These are phyloP conservation scores for Lichtheimia ornata DNA, from an alignment of 371 early-diverging fungal species.

Conservation along the genomic window DNA sequence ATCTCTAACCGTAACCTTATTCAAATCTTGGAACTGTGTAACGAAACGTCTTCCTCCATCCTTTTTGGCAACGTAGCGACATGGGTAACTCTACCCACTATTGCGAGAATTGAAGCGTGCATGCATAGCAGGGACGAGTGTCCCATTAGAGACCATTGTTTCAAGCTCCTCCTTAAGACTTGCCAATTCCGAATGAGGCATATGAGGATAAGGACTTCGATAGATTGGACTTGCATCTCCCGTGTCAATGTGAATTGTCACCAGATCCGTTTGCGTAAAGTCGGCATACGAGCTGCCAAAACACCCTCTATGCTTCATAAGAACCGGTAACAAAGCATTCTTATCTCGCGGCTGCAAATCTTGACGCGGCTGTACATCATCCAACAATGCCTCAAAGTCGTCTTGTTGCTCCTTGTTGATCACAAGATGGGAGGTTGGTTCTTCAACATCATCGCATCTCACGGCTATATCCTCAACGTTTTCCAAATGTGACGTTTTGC, in stretches of 20 bases:
- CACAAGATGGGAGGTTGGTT: no score
- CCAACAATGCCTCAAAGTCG: no score
- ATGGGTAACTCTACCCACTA: conserved; percentile 12
- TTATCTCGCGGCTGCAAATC: not conserved
- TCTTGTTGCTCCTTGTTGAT: no score
- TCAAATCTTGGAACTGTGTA: conserved; percentile 8
- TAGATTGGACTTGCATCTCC: not conserved
- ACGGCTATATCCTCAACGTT: no score
- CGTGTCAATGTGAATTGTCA: not conserved
- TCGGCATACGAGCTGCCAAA: not conserved
- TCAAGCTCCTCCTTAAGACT: not conserved
- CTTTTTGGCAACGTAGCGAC: conserved; percentile 10
- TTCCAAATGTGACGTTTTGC: no score
- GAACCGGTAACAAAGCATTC: not conserved
- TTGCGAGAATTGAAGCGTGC: not conserved
- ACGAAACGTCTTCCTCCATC: conserved; percentile 6
- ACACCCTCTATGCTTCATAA: not conserved
- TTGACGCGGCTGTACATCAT: no score
- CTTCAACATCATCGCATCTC: no score
- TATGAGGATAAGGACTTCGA: not conserved
- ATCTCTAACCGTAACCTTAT: conserved; percentile 11
- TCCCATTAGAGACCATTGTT: not conserved
- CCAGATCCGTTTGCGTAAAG: not conserved
- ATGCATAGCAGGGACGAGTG: conserved; percentile 3
- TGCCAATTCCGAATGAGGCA: not conserved